Evolutionary conservation across 1,284 basidiomycete species (phyloP), one percentile per base, ranked within the genome.

Genomic region (Gomphus sp.): DNA sequence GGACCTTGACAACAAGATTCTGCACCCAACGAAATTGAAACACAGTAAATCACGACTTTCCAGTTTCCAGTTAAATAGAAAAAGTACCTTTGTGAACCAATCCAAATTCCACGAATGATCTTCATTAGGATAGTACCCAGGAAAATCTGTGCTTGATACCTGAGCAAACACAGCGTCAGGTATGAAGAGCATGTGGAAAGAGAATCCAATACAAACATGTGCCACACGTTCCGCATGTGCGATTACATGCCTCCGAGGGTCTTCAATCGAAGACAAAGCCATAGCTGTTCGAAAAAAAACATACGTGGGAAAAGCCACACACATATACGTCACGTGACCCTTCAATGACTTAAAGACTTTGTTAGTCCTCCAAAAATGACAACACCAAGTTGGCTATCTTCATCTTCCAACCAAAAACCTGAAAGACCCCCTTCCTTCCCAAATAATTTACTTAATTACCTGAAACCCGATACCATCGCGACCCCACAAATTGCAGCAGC

Each of bases 91-190:
- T 72, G 81, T 81, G 73, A 96, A 97, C 64, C 76, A 79, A 49
- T 76, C 69, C 41, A 94, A 72, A 71, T 87, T 77, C 93, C 93
- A 98, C 1, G 84, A 81, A 67, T 93, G 80, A 69, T 93, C 89
- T 68, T 95, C 89, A 43, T 77, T 82, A 0, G 92, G 87, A 66
- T 89, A 85, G 68, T 93, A 85, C 0, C 93, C 93, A 6, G 93
- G 93, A 68, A 85, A 95, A 62, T 95, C 89, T 8, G 88, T 88
- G 64, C 85, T 92, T 0, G 89, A 85, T 25, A 94, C 86, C 74
- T 95, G 60, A 18, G 12, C 39, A 43, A 50, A 33, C 5, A 49
- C 14, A 25, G 16, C n/a, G 9, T 34, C 25, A 53, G 25, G 41
- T 45, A 14, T 4, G 22, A 8, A 53, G n/a, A n/a, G n/a, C 9